phyloP scores from a whole-genome alignment of 2,329 filamentous ascomycete genomes.

The Triangularia verruculosa region DNA sequence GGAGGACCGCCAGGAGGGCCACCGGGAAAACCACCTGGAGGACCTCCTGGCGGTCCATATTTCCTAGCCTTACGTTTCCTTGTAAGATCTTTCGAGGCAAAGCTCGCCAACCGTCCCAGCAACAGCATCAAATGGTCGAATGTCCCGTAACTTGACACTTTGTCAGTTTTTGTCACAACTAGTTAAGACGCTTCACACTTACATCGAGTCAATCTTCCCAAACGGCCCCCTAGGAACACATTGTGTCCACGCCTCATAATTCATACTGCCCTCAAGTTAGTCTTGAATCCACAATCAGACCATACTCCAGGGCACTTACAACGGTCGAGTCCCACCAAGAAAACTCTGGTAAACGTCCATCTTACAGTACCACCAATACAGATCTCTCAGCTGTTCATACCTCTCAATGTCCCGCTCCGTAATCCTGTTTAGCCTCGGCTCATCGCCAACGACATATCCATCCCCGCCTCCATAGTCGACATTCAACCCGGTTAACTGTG shows the following conservation, averaged over 20 bases:
- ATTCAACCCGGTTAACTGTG: conserved; percentile 39
- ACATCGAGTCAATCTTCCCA: conserved; percentile 71
- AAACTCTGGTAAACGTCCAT: conserved; percentile 92
- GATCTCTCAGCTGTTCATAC: conserved; percentile 77
- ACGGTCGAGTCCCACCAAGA: conserved; percentile 76
- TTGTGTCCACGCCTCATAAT: conserved; percentile 77
- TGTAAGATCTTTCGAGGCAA: conserved; percentile 70
- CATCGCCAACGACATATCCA: conserved; percentile 29
- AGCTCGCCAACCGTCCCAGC: conserved; percentile 74
- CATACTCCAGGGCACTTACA: conserved; percentile 57
- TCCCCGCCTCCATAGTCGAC: conserved; percentile 39
- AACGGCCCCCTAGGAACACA: conserved; percentile 82
- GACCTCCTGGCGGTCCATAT: conserved; percentile 9
- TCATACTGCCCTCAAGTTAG: conserved; percentile 56
- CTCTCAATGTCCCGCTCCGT: conserved; percentile 68
- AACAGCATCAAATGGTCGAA: conserved; percentile 85
- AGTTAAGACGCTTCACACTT: conserved; percentile 34
- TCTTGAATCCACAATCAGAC: not conserved
- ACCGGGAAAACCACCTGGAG: conserved; percentile 16
- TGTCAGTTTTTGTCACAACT: conserved; percentile 26
- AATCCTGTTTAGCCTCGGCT: conserved; percentile 19
- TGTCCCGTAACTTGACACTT: conserved; percentile 67
- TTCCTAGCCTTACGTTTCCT: conserved; percentile 71
- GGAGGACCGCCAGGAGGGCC: conserved; percentile 2
- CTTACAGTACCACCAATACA: conserved; percentile 96